These are phyloP conservation scores for Biscogniauxia marginata DNA, from an alignment of 2,329 filamentous ascomycete genomes.

Conservation along the genomic window DNA sequence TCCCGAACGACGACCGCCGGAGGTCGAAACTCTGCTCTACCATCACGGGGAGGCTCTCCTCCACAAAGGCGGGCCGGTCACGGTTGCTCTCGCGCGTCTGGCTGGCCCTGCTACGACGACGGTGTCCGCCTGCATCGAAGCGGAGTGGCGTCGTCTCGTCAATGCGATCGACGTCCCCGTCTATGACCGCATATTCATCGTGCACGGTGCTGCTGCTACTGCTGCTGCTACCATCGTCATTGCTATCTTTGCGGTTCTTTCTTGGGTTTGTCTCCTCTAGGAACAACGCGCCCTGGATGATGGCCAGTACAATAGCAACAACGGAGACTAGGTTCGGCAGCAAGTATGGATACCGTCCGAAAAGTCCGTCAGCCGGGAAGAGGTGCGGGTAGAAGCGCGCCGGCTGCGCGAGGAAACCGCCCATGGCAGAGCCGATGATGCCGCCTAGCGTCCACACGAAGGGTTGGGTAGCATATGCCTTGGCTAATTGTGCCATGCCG, in stretches of 20 bases:
- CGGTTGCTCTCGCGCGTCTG: slow-evolving; percentile 16
- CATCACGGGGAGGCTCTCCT: slow-evolving; percentile 35
- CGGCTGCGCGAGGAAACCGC: slow-evolving; percentile 37
- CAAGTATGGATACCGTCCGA: slow-evolving; percentile 69
- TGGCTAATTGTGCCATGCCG: slow-evolving; percentile 25
- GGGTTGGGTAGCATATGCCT: slow-evolving; percentile 36
- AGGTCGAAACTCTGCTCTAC: slow-evolving; percentile 38
- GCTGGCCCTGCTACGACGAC: slow-evolving; percentile 8
- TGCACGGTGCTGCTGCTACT: slow-evolving; percentile 12
- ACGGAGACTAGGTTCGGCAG: slow-evolving; percentile 66
- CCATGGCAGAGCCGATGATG: slow-evolving; percentile 38
- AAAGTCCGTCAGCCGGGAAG: slow-evolving; percentile 40
- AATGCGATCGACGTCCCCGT: slow-evolving; percentile 28
- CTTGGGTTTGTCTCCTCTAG: slow-evolving; percentile 48
- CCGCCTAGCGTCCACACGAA: slow-evolving; percentile 39
- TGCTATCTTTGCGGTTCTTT: too few relatives aligned
- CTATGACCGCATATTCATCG: slow-evolving; percentile 21
- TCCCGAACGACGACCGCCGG: slow-evolving; percentile 40
- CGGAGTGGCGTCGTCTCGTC: slow-evolving; percentile 31
- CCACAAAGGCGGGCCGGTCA: slow-evolving; percentile 31
- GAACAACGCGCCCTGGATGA: slow-evolving; percentile 60
- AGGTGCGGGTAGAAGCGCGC: slow-evolving; percentile 35
- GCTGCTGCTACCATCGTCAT: slow-evolving; percentile 14
- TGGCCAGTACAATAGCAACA: slow-evolving; percentile 58
- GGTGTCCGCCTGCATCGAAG: slow-evolving; percentile 4